Percentiles rank a stretch among this genome's conserved stretches.
These are phyloP conservation scores for Rhizophora apiculata DNA, from an alignment of 345 rosid species.

Conservation along the genomic window DNA sequence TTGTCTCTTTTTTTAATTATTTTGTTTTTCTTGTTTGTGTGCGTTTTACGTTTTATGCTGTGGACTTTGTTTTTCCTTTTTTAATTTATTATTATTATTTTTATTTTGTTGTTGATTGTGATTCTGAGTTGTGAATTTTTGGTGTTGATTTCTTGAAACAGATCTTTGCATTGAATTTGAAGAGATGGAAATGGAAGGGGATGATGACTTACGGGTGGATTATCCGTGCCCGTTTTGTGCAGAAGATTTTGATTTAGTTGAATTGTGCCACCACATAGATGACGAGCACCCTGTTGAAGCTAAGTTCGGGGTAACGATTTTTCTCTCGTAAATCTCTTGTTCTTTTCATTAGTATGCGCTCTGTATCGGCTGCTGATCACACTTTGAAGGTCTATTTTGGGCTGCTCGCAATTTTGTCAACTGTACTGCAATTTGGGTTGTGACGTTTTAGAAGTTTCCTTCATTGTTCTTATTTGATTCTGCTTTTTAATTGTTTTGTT, in stretches of 20 bases:
- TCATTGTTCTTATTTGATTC: background rate
- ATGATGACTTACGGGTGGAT: conserved; percentile 26
- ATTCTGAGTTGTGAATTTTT: background rate
- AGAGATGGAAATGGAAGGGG: conserved; percentile 14
- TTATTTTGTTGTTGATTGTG: background rate
- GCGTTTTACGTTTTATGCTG: background rate
- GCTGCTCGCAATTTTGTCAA: background rate
- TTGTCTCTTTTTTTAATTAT: background rate
- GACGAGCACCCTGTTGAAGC: conserved; percentile 25
- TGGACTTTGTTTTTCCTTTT: background rate
- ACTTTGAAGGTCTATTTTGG: background rate
- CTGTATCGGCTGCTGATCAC: background rate
- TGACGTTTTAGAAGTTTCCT: background rate
- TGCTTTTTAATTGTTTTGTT: background rate
- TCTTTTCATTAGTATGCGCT: background rate
- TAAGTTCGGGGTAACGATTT: conserved; percentile 18
- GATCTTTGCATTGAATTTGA: conserved; percentile 29
- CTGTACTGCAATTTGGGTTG: background rate
- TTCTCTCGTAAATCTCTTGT: background rate
- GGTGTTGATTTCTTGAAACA: conserved; percentile 12
- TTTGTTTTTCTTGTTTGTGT: background rate
- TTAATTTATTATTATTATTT: background rate
- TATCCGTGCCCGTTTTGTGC: conserved; percentile 28
- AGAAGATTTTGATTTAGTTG: conserved; percentile 30
- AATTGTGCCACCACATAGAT: conserved; percentile 26